These are phyloP conservation scores for Penicillium crustosum DNA, from an alignment of 2,329 filamentous ascomycete species.

Conservation along the genomic window DNA sequence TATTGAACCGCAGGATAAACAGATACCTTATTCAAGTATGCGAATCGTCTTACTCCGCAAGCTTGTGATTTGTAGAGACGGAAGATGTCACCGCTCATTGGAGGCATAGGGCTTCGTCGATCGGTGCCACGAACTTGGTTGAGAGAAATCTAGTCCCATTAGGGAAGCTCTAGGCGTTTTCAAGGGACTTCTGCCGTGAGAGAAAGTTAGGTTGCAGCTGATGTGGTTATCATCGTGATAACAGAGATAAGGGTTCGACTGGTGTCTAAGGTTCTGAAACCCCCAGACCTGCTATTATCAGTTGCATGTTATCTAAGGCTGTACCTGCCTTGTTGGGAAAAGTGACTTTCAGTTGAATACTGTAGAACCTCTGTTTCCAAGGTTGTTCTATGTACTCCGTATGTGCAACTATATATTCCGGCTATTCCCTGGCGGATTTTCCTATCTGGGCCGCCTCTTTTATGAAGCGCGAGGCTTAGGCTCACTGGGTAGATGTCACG, in stretches of 20 bases:
- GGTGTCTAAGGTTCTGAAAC: background rate
- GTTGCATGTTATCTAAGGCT: background rate
- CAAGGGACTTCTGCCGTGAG: background rate
- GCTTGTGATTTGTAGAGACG: conserved; percentile 19
- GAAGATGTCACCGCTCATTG: conserved; percentile 8
- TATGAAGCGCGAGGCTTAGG: background rate
- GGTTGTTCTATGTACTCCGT: no score
- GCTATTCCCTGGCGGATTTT: background rate
- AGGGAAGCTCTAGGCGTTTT: conserved; percentile 32
- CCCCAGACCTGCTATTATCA: background rate
- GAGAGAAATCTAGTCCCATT: conserved; percentile 19
- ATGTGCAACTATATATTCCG: background rate
- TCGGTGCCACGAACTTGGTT: conserved; percentile 21
- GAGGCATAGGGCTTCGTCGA: conserved; percentile 10
- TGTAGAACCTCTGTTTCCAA: background rate
- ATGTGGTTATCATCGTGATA: conserved; percentile 2
- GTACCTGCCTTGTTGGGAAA: background rate
- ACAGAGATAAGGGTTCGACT: conserved; percentile 3
- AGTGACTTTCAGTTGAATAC: background rate
- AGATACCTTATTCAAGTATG: background rate
- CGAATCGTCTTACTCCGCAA: conserved; percentile 13
- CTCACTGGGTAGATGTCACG: background rate
- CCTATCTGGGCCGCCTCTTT: background rate
- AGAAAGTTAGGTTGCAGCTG: background rate
- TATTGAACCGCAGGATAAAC: background rate